Conservation (phyloP, 129 eudicot species). For the Escallonia rubra region DNA sequence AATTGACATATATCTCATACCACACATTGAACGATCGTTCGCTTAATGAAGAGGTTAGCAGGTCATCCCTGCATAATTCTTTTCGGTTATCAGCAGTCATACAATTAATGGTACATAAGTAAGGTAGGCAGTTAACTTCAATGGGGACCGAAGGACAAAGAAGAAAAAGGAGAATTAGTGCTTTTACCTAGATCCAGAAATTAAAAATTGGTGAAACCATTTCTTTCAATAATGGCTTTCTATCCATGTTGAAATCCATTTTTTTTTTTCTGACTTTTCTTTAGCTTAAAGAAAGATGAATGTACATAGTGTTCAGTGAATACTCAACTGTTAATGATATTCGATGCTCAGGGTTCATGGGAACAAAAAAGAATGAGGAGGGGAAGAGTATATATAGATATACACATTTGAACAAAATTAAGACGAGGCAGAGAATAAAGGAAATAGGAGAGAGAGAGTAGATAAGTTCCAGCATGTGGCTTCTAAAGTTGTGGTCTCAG, state of each 20-base stretch:
- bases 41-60: neutral
- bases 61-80: neutral
- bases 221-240: no score
- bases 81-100: neutral
- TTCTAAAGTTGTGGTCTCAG: slow-evolving; percentile 18
- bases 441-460: no score
- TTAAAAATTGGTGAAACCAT: neutral
- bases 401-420: no score
- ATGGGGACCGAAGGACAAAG: slow-evolving; percentile 19
- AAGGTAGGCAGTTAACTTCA: neutral
- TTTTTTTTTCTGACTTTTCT: no score
- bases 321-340: no score
- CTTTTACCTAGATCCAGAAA: neutral
- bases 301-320: no score
- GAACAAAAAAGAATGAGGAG: no score
- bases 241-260: no score
- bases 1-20: slow-evolving; percentile 2
- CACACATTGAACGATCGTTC: slow-evolving; percentile 7
- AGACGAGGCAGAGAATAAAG: no score
- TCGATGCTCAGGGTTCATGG: no score
- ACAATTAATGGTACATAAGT: neutral
- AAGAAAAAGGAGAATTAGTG: neutral
- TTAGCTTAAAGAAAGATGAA: no score
- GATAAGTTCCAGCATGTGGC: slow-evolving; percentile 6
- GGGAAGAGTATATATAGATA: no score